Evolutionary conservation across 768 basidiomycete species (phyloP).

Genomic region (Macrolepiota fuliginosa): DNA sequence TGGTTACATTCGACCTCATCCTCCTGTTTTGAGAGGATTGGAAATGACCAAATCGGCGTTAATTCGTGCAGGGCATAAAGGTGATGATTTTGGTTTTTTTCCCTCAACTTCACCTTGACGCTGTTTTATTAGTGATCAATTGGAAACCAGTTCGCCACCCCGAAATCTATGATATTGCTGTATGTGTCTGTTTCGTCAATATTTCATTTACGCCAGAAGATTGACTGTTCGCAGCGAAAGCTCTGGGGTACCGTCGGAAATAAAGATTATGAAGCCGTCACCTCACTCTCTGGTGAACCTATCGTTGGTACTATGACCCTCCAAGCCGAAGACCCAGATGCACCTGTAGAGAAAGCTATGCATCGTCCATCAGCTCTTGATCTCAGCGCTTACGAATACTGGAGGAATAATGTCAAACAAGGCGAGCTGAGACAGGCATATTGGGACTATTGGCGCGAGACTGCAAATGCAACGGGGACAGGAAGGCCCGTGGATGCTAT

Average conservation of each 20-base stretch:
- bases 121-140: constrained; percentile 51
- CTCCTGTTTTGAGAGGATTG: constrained; percentile 62
- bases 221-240: constrained; percentile 22
- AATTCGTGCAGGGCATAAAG: constrained; percentile 59
- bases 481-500: constrained; percentile 77
- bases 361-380: constrained; percentile 26
- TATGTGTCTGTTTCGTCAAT: constrained; percentile 19
- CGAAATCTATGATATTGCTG: constrained; percentile 34
- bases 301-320: constrained; percentile 46
- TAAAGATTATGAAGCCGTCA: constrained; percentile 42
- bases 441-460: constrained; percentile 61
- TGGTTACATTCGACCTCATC: constrained; percentile 55
- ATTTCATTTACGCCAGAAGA: background rate
- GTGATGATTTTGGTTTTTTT: constrained; percentile 27
- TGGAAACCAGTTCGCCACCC: constrained; percentile 60
- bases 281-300: constrained; percentile 50
- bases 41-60: constrained; percentile 55
- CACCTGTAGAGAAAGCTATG: constrained; percentile 3
- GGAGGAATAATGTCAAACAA: constrained; percentile 60
- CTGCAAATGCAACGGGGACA: constrained; percentile 50
- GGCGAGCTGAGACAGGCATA: constrained; percentile 52
- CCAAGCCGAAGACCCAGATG: constrained; percentile 20
- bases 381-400: constrained; percentile 57
- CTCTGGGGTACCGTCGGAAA: constrained; percentile 47
- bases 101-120: background rate